Conservation (phyloP, 768 basidiomycete genomes). For the Podaxis sp. region DNA sequence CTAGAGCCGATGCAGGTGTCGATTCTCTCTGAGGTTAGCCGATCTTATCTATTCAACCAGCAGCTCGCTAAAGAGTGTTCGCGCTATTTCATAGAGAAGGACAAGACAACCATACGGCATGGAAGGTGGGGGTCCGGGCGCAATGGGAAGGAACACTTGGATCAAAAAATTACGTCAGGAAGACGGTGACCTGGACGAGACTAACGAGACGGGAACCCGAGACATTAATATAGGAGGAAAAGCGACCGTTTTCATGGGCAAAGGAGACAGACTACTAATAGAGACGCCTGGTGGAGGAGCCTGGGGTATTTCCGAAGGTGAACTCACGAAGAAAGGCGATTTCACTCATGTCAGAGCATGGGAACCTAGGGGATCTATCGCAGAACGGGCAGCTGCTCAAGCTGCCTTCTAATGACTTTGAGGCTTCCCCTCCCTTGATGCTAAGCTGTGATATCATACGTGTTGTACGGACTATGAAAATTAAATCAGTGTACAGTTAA, state of each 20-base stretch:
- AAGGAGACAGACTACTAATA: conserved; percentile 75
- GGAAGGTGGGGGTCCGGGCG: conserved; percentile 72
- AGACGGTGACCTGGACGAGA: conserved; percentile 60
- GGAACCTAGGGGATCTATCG: conserved; percentile 71
- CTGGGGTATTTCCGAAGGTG: conserved; percentile 54
- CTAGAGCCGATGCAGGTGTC: conserved; percentile 80
- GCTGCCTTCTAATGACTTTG: conserved; percentile 45
- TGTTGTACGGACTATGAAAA: background rate
- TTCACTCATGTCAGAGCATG: conserved; percentile 39
- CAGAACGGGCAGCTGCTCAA: conserved; percentile 58
- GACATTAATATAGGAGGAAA: conserved; percentile 89
- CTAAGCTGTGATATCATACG: background rate
- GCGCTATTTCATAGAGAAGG: conserved; percentile 48
- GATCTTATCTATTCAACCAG: background rate
- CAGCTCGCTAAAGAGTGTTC: background rate
- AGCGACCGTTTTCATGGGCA: conserved; percentile 83
- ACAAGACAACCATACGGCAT: conserved; percentile 85
- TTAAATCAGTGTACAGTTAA: background rate
- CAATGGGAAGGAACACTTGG: conserved; percentile 84
- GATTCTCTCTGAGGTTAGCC: conserved; percentile 75
- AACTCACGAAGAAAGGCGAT: conserved; percentile 19
- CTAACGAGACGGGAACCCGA: conserved; percentile 30
- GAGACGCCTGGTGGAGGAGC: conserved; percentile 92
- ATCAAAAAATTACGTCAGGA: conserved; percentile 61
- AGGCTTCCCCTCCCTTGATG: background rate